Evolutionary conservation across 164 flowering plant species (phyloP).

Genomic region (Taxillus chinensis): DNA sequence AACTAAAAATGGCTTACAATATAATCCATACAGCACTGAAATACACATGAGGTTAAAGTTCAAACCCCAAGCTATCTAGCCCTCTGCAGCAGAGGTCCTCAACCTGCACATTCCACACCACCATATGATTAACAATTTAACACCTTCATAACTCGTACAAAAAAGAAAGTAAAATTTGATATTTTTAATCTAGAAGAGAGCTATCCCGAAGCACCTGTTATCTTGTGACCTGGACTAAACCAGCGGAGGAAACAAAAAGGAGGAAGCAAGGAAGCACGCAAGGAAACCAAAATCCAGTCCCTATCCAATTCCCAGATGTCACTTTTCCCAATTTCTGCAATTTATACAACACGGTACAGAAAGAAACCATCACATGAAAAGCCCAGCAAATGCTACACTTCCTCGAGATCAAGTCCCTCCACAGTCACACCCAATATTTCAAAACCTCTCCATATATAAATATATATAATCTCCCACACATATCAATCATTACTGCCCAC

Average conservation of each 20-base stretch:
- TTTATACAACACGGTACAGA: not conserved
- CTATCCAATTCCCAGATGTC: constrained; percentile 11
- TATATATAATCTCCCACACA: not conserved
- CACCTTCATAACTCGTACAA: not conserved
- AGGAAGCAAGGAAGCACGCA: too few species aligned
- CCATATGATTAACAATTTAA: constrained; percentile 4
- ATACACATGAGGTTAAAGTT: constrained; percentile 17
- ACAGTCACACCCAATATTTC: too few species aligned
- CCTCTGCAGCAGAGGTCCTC: constrained; percentile 5
- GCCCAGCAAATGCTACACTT: not conserved
- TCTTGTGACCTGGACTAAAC: constrained; percentile 11
- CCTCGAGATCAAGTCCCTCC: too few species aligned
- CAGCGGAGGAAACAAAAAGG: constrained; percentile 10
- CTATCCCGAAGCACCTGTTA: constrained; percentile 13
- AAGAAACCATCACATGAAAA: not conserved
- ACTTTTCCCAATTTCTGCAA: constrained; percentile 5
- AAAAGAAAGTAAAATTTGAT: too few species aligned
- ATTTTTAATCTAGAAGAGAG: not conserved
- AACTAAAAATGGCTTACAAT: constrained; percentile 16
- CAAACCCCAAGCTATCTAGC: constrained; percentile 16
- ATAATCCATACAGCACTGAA: constrained; percentile 28
- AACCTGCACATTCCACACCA: constrained; percentile 24
- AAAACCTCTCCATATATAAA: too few species aligned
- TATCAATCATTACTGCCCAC: not conserved
- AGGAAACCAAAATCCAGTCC: constrained; percentile 21